These are phyloP conservation scores for Neurospora pannonica DNA, from an alignment of 495 filamentous ascomycete genomes.

Conservation along the genomic window DNA sequence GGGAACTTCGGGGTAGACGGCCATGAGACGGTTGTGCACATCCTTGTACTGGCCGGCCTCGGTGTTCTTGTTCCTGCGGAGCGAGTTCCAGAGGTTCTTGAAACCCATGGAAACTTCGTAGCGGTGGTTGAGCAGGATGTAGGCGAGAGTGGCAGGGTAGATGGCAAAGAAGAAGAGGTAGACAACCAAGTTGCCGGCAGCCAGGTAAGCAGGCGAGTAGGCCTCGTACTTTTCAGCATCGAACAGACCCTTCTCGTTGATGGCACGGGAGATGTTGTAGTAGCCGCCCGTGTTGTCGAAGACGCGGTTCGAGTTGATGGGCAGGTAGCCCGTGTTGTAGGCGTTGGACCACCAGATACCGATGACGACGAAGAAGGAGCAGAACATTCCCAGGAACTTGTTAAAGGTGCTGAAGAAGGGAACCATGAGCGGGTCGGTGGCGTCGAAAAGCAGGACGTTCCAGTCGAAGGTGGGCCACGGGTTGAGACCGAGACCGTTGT, in stretches of 20 bases:
- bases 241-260: slow-evolving; percentile 24
- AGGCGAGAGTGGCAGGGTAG: slow-evolving; percentile 26
- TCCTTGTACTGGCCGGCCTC: slow-evolving; percentile 17
- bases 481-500: slow-evolving; percentile 28
- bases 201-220: slow-evolving; percentile 28
- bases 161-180: slow-evolving; percentile 32
- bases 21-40: slow-evolving; percentile 31
- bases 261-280: slow-evolving; percentile 24
- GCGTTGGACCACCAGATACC: slow-evolving; percentile 29
- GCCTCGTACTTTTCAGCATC: slow-evolving; percentile 23
- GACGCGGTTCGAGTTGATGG: slow-evolving; percentile 27
- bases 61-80: slow-evolving; percentile 14
- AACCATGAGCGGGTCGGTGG: slow-evolving; percentile 28
- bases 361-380: slow-evolving; percentile 16
- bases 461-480: slow-evolving; percentile 32
- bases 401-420: slow-evolving; percentile 30
- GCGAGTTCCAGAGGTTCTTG: slow-evolving; percentile 18
- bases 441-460: slow-evolving; percentile 21
- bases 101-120: slow-evolving; percentile 27
- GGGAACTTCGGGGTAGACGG: slow-evolving; percentile 25
- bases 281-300: slow-evolving; percentile 23
- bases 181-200: slow-evolving; percentile 20
- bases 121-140: slow-evolving; percentile 27
- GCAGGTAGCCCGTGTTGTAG: slow-evolving; percentile 25
- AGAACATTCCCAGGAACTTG: slow-evolving; percentile 23